Evolutionary conservation across 2,329 filamentous ascomycete genomes (phyloP), one percentile per base, ranked within the genome.

Genomic region (Cordyceps cicadae): DNA sequence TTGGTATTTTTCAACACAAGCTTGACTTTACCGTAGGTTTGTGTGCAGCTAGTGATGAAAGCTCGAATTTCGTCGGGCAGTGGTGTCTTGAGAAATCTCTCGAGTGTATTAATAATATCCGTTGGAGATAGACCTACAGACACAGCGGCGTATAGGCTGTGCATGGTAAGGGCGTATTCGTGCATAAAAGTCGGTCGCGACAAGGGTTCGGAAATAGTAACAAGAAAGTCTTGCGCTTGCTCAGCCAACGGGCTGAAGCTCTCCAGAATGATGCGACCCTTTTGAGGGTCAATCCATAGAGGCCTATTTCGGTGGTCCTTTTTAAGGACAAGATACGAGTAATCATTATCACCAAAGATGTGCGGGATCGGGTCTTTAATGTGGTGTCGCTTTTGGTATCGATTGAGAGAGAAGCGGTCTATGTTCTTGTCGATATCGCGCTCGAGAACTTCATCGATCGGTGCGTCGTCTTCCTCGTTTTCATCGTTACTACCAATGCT

Each of bases 1-100:
- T 90, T 89, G 64, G 93, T 97, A 68, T 97, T 89, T 73, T 96
- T 96, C 64, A 97, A 75, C 50, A 97, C 94, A 58, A 97, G 84
- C 73, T 96, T 94, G 60, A 97, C 92, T 74, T 97, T 97, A 65
- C 94, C 94, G 71, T 94, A 97, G 57, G 90, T 94, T 65, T 90
- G 87, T 6, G 92, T 96, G 64, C 91, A 94, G 63, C 86, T 86
- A 29, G 75, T 76, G 65, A 93, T 93, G 72, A 93, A 97, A 9
- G 84, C 79, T 63, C 87, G 83, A 63, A 97, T 89, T 53, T 86
- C 84, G n/a, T 89, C 82, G 0, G 93, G 92, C 14, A 97, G 78
- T 8, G 89, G 87, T 2, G 89, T 95, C 77, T 97, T 97, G 19
- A 92, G 90, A 66, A 97, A 88, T 43, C 88, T 84, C 67, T 97